Percentiles rank a stretch among this genome's conserved stretches.
phyloP scores from a whole-genome alignment of 805 yeast species.

The Candida bentonensis region DNA sequence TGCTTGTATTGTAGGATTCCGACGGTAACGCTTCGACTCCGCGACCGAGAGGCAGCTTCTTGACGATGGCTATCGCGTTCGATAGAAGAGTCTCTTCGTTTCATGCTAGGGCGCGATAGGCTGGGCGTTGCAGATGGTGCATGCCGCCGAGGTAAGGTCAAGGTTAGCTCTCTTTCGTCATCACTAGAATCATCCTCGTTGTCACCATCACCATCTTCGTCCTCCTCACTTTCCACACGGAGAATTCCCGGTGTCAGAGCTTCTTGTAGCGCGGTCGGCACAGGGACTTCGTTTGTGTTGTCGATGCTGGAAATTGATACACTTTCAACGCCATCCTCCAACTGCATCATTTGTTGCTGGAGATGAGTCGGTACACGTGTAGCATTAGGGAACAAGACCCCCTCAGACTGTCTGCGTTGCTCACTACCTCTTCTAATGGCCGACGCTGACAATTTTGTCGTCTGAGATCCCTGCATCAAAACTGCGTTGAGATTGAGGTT shows the following conservation, averaged over 20 bases:
- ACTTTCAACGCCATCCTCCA: slow-evolving; percentile 13
- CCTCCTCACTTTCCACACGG: slow-evolving; percentile 12
- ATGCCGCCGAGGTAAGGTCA: slow-evolving; percentile 1
- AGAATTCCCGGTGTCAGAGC: too few species aligned
- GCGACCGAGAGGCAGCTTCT: slow-evolving; percentile 2
- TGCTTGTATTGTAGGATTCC: slow-evolving; percentile 6
- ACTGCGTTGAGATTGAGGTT: not conserved
- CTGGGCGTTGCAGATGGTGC: not conserved
- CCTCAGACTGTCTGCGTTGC: not conserved
- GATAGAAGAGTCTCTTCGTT: not conserved
- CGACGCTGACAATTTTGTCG: slow-evolving; percentile 2
- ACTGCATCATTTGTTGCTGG: not conserved
- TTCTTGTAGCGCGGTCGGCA: too few species aligned
- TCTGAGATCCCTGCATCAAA: not conserved
- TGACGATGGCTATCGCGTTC: not conserved
- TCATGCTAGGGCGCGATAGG: not conserved
- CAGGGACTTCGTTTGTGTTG: too few species aligned
- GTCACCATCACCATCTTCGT: slow-evolving; percentile 15
- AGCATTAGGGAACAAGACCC: not conserved
- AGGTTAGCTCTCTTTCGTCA: slow-evolving; percentile 13
- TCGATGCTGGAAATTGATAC: slow-evolving; percentile 12
- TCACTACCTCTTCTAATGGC: not conserved
- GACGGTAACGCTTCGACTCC: slow-evolving; percentile 10
- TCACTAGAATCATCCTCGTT: slow-evolving; percentile 10
- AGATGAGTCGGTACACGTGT: not conserved